A percentile compares a stretch with the other conserved stretches of the same genome.
phyloP scores from a whole-genome alignment of 1,139 yeast genomes.

The Magnusiomyces sp. region DNA sequence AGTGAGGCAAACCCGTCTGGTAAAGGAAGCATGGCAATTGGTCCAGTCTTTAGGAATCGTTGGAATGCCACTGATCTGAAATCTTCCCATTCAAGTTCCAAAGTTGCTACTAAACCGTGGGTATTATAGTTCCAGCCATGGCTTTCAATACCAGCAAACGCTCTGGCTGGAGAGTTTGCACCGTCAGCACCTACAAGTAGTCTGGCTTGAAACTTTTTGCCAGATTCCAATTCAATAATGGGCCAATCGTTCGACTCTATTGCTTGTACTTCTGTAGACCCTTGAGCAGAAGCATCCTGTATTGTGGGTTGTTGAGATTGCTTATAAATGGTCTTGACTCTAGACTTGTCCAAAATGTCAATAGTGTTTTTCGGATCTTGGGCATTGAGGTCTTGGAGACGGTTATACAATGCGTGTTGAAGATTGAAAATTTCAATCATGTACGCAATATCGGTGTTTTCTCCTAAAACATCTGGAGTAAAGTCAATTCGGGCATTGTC shows the following conservation, averaged over 20 bases:
- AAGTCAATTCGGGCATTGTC: constrained; percentile 57
- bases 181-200: constrained; percentile 94
- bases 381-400: constrained; percentile 44
- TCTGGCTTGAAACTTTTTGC: constrained; percentile 56
- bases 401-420: constrained; percentile 57
- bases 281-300: constrained; percentile 23
- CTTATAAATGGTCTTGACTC: constrained; percentile 39
- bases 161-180: constrained; percentile 84
- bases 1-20: constrained; percentile 80
- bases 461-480: constrained; percentile 21
- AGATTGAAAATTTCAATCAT: constrained; percentile 87
- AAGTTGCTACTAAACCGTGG: constrained; percentile 86
- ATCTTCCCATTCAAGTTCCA: constrained; percentile 65
- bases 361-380: constrained; percentile 18
- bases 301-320: constrained; percentile 33
- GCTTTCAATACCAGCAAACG: constrained; percentile 70
- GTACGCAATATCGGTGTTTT: constrained; percentile 45
- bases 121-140: constrained; percentile 89
- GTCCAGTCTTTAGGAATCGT: constrained; percentile 85
- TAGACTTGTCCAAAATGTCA: constrained; percentile 53
- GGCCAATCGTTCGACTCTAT: constrained; percentile 88
- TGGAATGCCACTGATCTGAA: constrained; percentile 81
- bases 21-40: constrained; percentile 82
- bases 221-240: constrained; percentile 56
- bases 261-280: no score